phyloP scores from a whole-genome alignment of 495 filamentous ascomycete species.

The Penicillium macrosclerotiorum region DNA sequence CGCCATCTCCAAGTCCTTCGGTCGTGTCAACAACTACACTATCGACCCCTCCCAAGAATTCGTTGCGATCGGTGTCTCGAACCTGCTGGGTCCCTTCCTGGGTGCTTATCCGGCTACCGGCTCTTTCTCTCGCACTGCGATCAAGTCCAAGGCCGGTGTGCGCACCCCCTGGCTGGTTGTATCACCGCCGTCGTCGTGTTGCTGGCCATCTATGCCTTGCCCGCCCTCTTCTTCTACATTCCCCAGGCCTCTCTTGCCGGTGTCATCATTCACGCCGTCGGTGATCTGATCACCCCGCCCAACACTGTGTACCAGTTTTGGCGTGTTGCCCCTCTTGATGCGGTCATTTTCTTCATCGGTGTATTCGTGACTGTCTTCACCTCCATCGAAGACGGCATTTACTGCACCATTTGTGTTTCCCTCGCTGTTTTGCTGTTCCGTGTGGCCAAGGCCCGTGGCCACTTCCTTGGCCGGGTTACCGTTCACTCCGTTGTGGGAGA shows the following conservation, averaged over 20 bases:
- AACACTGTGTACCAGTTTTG: slow-evolving; percentile 97
- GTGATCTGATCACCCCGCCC: slow-evolving; percentile 90
- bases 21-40: slow-evolving; percentile 95
- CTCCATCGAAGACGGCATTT: slow-evolving; percentile 89
- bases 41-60: slow-evolving; percentile 97
- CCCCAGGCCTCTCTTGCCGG: slow-evolving; percentile 81
- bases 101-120: slow-evolving; percentile 94
- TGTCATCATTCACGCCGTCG: slow-evolving; percentile 97
- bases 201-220: slow-evolving; percentile 90
- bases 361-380: slow-evolving; percentile 88
- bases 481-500: slow-evolving; percentile 90
- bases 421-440: slow-evolving; percentile 81
- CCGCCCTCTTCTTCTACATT: slow-evolving; percentile 94
- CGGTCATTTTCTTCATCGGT: slow-evolving; percentile 90
- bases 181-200: slow-evolving; percentile 89
- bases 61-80: slow-evolving; percentile 90
- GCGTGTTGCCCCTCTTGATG: slow-evolving; percentile 86
- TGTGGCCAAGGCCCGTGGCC: slow-evolving; percentile 77
- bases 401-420: slow-evolving; percentile 75
- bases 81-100: slow-evolving; percentile 89
- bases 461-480: slow-evolving; percentile 85
- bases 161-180: slow-evolving; percentile 89
- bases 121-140: slow-evolving; percentile 95
- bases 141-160: slow-evolving; percentile 97
- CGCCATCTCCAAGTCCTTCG: slow-evolving; percentile 98